Percentiles rank a stretch among this genome's conserved stretches.
These are phyloP conservation scores for Trichosporon ovoides DNA, from an alignment of 1,284 basidiomycete genomes.

Conservation along the genomic window DNA sequence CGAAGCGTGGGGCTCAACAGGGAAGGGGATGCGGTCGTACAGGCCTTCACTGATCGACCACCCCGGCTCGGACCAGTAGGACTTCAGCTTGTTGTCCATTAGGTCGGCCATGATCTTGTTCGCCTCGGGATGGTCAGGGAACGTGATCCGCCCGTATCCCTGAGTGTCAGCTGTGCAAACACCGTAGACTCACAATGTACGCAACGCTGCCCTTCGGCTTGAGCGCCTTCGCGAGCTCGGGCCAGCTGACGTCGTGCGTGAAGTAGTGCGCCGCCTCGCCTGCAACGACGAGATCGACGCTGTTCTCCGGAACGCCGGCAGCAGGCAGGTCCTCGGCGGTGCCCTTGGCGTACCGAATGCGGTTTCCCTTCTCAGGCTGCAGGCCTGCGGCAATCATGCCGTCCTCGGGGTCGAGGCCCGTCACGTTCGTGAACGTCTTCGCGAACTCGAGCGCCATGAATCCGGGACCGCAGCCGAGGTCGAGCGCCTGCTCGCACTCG, in stretches of 20 bases:
- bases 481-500: slow-evolving; percentile 49
- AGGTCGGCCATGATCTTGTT: slow-evolving; percentile 55
- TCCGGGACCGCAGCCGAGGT: slow-evolving; percentile 75
- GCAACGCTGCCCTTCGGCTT: slow-evolving; percentile 64
- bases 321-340: slow-evolving; percentile 19
- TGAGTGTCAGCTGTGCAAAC: slow-evolving; percentile 33
- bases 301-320: slow-evolving; percentile 47
- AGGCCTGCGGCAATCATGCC: slow-evolving; percentile 66
- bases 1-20: slow-evolving; percentile 33
- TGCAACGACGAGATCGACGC: slow-evolving; percentile 67
- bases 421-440: slow-evolving; percentile 56
- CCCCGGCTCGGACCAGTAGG: slow-evolving; percentile 51
- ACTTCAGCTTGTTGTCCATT: slow-evolving; percentile 12
- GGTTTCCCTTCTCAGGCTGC: slow-evolving; percentile 21
- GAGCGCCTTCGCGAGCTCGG: slow-evolving; percentile 61
- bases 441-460: slow-evolving; percentile 57
- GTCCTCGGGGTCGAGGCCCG: slow-evolving; percentile 66
- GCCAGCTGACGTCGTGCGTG: slow-evolving; percentile 67
- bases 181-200: slow-evolving; percentile 58
- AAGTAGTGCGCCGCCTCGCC: slow-evolving; percentile 86
- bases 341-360: slow-evolving; percentile 52
- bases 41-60: slow-evolving; percentile 68
- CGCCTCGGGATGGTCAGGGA: slow-evolving; percentile 59
- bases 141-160: slow-evolving; percentile 72
- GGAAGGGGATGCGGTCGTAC: slow-evolving; percentile 62